Evolutionary conservation across 2,329 filamentous ascomycete genomes (phyloP).

Genomic region (Aspergillus ustus): DNA sequence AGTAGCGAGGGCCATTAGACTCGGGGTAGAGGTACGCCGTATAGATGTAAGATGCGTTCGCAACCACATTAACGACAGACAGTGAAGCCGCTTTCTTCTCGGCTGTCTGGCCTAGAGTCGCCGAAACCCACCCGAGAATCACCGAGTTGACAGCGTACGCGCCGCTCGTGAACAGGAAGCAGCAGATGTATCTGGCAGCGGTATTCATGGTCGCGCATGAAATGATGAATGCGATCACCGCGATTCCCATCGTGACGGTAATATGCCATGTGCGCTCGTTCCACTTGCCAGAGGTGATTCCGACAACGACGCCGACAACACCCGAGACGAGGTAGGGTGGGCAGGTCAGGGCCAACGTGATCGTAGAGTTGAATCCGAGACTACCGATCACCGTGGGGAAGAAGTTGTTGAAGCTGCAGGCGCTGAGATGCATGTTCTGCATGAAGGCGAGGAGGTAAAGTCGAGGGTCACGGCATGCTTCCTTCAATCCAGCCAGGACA

Average conservation of each 20-base stretch:
- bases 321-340: conserved; percentile 19
- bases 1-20: conserved; percentile 10
- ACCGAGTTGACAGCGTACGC: conserved; percentile 39
- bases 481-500: conserved; percentile 23
- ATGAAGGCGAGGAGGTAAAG: conserved; percentile 50
- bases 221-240: conserved; percentile 28
- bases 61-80: conserved; percentile 44
- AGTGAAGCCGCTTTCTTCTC: conserved; percentile 47
- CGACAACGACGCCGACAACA: background rate
- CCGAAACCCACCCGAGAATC: conserved; percentile 45
- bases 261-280: conserved; percentile 32
- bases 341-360: conserved; percentile 54
- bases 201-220: conserved; percentile 23
- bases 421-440: conserved; percentile 53
- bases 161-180: conserved; percentile 31
- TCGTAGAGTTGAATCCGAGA: conserved; percentile 51
- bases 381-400: conserved; percentile 51
- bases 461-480: conserved; percentile 32
- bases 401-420: conserved; percentile 51
- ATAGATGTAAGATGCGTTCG: conserved; percentile 42
- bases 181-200: conserved; percentile 28
- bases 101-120: conserved; percentile 42
- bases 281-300: background rate
- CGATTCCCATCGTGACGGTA: conserved; percentile 19
- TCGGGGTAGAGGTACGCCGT: conserved; percentile 34